Evolutionary conservation across 768 basidiomycete genomes (phyloP), one percentile per base, ranked within the genome.

Genomic region (Lactarius sanguifluus): DNA sequence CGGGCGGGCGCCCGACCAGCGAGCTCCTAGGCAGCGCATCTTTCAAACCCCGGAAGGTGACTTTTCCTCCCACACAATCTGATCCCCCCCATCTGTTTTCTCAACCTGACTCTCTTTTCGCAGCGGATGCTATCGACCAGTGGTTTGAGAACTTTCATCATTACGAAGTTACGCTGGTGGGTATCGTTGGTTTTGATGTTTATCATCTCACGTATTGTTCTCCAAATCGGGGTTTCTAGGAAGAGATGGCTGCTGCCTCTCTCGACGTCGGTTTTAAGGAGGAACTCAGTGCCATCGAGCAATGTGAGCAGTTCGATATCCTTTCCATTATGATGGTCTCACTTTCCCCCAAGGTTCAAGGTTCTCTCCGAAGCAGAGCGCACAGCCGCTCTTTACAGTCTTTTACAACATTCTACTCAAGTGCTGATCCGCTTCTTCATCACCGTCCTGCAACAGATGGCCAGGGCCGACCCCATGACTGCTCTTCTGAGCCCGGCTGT

Each of bases 361-460:
- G 97, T 99, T 77, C 87, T 99, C 62, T 96, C 94, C 70, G 97
- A 98, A 84, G 96, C 96, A 71, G 97, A 99, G 86, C 92, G 97
- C 80, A 99, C 97, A 79, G 97, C 97, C 79, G 97, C 97, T 78
- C 89, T 99, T 73, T 99, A 99, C 82, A 96, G 94, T 82, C 92
- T 99, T 81, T 87, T 99, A 64, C 96, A 99, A 82, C 94, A 96
- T 82, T 94, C 94, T 71, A 98, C 96, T 45, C 96, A 97, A 80
- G 93, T 98, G 73, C 97, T 98, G 80, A 98, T 98, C 74, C 85
- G 97, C 67, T 99, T 99, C 81, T 98, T 99, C 80, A 94, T 97
- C 78, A 97, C 94, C 41, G 96, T 99, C 69, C 87, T 99, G 60
- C 95, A 97, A 76, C 96, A 98, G 79, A 98, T 99, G 96, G 93